phyloP scores from a whole-genome alignment of 192 early-diverging fungal species.

The Chytriomyces sp. region DNA sequence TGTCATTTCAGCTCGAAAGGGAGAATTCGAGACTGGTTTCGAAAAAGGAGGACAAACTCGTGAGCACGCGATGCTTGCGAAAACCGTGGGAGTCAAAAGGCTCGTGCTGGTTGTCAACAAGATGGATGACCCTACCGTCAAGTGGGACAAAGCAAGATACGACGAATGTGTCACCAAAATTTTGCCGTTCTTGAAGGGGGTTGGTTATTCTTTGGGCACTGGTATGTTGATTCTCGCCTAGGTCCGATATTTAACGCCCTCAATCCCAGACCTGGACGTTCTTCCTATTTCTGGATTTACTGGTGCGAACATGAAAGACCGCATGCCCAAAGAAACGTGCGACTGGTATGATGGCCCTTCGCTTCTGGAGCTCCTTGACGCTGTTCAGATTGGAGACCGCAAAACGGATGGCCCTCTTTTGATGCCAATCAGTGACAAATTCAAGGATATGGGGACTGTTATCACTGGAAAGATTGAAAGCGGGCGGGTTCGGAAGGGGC shows the following conservation, averaged over 20 bases:
- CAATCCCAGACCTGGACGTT: conserved; percentile 69
- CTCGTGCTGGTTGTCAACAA: conserved; percentile 97
- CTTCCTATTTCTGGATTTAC: conserved; percentile 97
- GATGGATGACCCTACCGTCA: conserved; percentile 98
- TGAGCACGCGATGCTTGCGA: conserved; percentile 96
- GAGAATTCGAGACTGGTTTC: conserved; percentile 99
- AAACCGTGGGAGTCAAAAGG: conserved; percentile 93
- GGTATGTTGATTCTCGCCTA: conserved; percentile 44
- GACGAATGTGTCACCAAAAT: conserved; percentile 88
- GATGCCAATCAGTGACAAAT: conserved; percentile 94
- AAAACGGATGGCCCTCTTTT: conserved; percentile 87
- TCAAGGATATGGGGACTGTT: conserved; percentile 98
- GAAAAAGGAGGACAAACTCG: conserved; percentile 98
- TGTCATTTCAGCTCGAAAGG: conserved; percentile 95
- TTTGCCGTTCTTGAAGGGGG: conserved; percentile 85
- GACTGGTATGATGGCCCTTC: conserved; percentile 71
- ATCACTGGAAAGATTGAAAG: conserved; percentile 97
- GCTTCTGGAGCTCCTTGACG: conserved; percentile 85
- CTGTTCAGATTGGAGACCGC: conserved; percentile 78
- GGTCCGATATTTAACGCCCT: background rate
- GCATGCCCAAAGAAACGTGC: conserved; percentile 53
- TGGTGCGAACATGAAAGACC: conserved; percentile 95
- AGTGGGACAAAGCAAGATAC: conserved; percentile 90
- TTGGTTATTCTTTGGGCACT: conserved; percentile 86
- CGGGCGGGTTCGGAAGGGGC: conserved; percentile 86